These are phyloP conservation scores for Aristolochia fimbriata DNA, from an alignment of 164 flowering plant genomes.

Conservation along the genomic window DNA sequence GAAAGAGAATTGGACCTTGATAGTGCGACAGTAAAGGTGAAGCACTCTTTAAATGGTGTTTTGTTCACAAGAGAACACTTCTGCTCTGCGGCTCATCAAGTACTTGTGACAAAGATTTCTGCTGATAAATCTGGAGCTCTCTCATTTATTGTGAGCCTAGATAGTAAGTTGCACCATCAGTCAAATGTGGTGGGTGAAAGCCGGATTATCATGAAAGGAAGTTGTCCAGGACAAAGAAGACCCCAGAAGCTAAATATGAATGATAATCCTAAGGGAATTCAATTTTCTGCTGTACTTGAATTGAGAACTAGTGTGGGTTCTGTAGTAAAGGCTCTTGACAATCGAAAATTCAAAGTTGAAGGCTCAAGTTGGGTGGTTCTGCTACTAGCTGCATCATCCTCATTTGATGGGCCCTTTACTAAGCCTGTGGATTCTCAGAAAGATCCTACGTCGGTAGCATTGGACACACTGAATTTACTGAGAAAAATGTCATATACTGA, in stretches of 20 bases:
- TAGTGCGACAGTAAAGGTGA: slow-evolving; percentile 59
- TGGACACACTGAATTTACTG: slow-evolving; percentile 25
- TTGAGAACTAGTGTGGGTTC: slow-evolving; percentile 48
- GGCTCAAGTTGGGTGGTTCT: slow-evolving; percentile 65
- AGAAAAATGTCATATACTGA: slow-evolving; percentile 45
- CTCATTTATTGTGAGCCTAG: slow-evolving; percentile 66
- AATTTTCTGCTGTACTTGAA: slow-evolving; percentile 60
- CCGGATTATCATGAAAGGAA: slow-evolving; percentile 74
- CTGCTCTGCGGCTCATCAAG: slow-evolving; percentile 77
- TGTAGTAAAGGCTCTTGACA: slow-evolving; percentile 34
- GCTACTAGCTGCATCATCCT: slow-evolving; percentile 64
- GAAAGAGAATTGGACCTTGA: slow-evolving; percentile 79
- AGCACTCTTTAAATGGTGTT: slow-evolving; percentile 48
- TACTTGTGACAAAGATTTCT: slow-evolving; percentile 60
- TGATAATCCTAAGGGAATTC: slow-evolving; percentile 63
- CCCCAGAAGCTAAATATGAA: slow-evolving; percentile 26
- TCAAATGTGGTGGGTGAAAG: slow-evolving; percentile 30
- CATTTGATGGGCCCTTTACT: slow-evolving; percentile 77
- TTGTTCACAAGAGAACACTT: slow-evolving; percentile 75
- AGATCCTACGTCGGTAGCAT: slow-evolving; percentile 47
- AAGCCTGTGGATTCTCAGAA: slow-evolving; percentile 60
- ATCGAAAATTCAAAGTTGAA: slow-evolving; percentile 52
- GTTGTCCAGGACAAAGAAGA: slow-evolving; percentile 57
- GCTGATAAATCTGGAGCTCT: slow-evolving; percentile 54
- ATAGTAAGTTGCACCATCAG: slow-evolving; percentile 64